phyloP scores from a whole-genome alignment of 2,329 filamentous ascomycete genomes.

The Aspergillus sp. region DNA sequence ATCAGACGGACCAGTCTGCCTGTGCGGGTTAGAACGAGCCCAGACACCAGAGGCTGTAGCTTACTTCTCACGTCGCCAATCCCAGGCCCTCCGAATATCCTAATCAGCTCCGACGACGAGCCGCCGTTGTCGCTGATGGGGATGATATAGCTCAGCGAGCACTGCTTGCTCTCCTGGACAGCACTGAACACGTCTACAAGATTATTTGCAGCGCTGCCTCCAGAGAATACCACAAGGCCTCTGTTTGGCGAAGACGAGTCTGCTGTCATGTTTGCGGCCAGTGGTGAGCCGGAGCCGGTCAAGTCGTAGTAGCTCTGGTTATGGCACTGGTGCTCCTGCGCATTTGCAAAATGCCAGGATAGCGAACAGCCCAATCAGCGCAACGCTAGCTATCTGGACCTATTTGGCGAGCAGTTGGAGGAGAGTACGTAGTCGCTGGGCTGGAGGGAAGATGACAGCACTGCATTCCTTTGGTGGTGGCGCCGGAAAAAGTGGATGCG shows the following conservation, averaged over 20 bases:
- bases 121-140: constrained; percentile 95
- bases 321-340: too few relatives aligned
- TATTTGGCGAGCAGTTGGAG: too few relatives aligned
- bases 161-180: constrained; percentile 55
- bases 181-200: constrained; percentile 80
- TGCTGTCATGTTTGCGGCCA: constrained; percentile 7
- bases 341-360: too few relatives aligned
- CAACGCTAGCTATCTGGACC: too few relatives aligned
- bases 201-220: constrained; percentile 87
- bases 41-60: constrained; percentile 14
- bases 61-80: constrained; percentile 67
- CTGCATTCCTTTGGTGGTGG: too few relatives aligned
- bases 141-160: constrained; percentile 72
- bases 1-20: constrained; percentile 86
- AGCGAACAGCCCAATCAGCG: too few relatives aligned
- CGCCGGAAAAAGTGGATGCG: too few relatives aligned
- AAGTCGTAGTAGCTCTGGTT: too few relatives aligned
- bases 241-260: constrained; percentile 16
- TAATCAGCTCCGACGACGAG: constrained; percentile 83
- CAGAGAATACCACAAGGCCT: constrained; percentile 78
- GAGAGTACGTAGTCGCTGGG: too few relatives aligned
- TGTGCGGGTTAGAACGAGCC: constrained; percentile 26
- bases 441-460: too few relatives aligned
- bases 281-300: too few relatives aligned
- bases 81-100: constrained; percentile 88